These are phyloP conservation scores for Coemansia sp. DNA, from an alignment of 192 early-diverging fungal species.

Conservation along the genomic window DNA sequence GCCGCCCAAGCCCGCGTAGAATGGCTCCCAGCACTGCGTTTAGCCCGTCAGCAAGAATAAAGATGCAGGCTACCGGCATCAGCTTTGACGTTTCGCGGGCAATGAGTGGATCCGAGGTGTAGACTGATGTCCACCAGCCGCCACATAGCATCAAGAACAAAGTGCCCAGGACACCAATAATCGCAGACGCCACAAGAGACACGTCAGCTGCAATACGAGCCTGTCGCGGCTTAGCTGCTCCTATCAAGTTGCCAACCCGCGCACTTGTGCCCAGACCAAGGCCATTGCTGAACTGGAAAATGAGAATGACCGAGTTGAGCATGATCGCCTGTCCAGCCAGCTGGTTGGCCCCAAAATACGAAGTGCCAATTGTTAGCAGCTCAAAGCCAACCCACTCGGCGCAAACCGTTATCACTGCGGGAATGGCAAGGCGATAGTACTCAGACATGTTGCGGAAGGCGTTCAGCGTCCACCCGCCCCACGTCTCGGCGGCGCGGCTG, in stretches of 20 bases:
- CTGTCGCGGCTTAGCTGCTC: slow-evolving; percentile 32
- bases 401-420: slow-evolving; percentile 72
- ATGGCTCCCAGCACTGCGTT: slow-evolving; percentile 60
- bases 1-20: slow-evolving; percentile 55
- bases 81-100: slow-evolving; percentile 61
- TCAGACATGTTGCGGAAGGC: slow-evolving; percentile 44
- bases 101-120: slow-evolving; percentile 71
- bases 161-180: neutral
- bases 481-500: slow-evolving; percentile 59
- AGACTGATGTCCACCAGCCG: slow-evolving; percentile 54
- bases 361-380: slow-evolving; percentile 47
- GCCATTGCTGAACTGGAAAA: slow-evolving; percentile 57
- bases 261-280: slow-evolving; percentile 55
- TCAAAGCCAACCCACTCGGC: slow-evolving; percentile 61
- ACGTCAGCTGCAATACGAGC: slow-evolving; percentile 18
- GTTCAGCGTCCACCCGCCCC: slow-evolving; percentile 66
- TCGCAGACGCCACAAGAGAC: slow-evolving; percentile 7
- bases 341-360: slow-evolving; percentile 57
- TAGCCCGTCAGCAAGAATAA: slow-evolving; percentile 60
- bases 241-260: slow-evolving; percentile 56
- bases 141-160: slow-evolving; percentile 8
- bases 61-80: slow-evolving; percentile 66
- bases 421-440: slow-evolving; percentile 63
- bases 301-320: slow-evolving; percentile 51
- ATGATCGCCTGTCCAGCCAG: slow-evolving; percentile 59